Conservation (phyloP, 1,284 basidiomycete genomes). For the Pisolithus thermaeus region DNA sequence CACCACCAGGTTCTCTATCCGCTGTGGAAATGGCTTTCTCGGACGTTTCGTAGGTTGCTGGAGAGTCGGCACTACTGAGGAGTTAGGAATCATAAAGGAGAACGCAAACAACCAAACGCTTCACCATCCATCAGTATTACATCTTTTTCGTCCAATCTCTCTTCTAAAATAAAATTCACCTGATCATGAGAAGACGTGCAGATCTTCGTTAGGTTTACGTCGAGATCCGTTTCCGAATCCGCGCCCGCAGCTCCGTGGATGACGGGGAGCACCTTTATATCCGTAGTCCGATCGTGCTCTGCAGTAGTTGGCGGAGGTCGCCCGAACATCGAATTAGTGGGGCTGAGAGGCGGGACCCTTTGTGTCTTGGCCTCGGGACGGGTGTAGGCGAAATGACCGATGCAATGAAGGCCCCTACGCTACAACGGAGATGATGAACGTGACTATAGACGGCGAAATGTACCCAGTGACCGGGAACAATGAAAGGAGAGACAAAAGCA, state of each 20-base stretch:
- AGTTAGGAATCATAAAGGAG: not conserved
- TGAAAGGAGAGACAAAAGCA: conserved; percentile 1
- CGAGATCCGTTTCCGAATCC: conserved; percentile 17
- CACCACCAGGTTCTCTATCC: not conserved
- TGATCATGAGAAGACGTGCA: conserved; percentile 24
- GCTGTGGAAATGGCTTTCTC: no score
- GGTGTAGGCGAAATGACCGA: conserved; percentile 25
- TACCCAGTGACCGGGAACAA: conserved; percentile 6
- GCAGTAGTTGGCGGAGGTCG: conserved; percentile 30
- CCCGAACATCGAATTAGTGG: conserved; percentile 34
- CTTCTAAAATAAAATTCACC: conserved; percentile 40
- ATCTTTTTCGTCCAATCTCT: conserved; percentile 47
- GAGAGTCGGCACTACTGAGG: no score
- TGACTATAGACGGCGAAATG: no score
- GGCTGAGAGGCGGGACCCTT: conserved; percentile 19
- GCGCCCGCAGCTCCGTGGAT: not conserved
- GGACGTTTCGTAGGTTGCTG: no score
- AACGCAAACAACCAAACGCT: conserved; percentile 4
- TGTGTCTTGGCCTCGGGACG: conserved; percentile 20
- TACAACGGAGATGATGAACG: conserved; percentile 22
- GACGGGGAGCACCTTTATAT: conserved; percentile 4
- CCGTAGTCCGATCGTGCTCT: conserved; percentile 1
- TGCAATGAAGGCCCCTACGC: conserved; percentile 30
- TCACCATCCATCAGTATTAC: conserved; percentile 49
- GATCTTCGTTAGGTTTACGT: conserved; percentile 21